Conservation (phyloP, 2,329 filamentous ascomycete species). For the Diaporthe longicolla region DNA sequence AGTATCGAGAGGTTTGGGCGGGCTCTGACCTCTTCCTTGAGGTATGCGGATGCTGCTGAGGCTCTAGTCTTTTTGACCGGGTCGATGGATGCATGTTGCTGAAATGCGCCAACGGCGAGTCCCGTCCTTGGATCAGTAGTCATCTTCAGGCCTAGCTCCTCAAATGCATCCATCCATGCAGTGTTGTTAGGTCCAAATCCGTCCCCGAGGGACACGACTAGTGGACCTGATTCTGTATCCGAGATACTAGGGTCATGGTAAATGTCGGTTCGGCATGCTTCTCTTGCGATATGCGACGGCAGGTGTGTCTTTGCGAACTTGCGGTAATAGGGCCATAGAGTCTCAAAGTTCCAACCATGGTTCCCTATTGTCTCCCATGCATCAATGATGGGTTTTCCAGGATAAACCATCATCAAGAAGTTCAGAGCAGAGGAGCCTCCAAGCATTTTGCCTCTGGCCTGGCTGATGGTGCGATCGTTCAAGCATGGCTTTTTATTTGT, state of each 20-base stretch:
- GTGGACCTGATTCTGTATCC: slow-evolving; percentile 50
- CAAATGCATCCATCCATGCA: slow-evolving; percentile 56
- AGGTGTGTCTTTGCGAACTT: slow-evolving; percentile 52
- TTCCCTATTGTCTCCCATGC: slow-evolving; percentile 49
- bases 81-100: slow-evolving; percentile 39
- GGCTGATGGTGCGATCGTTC: slow-evolving; percentile 51
- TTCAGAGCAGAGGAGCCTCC: slow-evolving; percentile 51
- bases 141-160: slow-evolving; percentile 39
- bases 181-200: slow-evolving; percentile 51
- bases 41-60: slow-evolving; percentile 39
- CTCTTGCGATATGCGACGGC: background rate
- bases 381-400: slow-evolving; percentile 47
- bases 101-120: slow-evolving; percentile 30
- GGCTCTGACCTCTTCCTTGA: slow-evolving; percentile 33
- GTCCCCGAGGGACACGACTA: slow-evolving; percentile 54
- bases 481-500: slow-evolving; percentile 45
- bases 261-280: background rate
- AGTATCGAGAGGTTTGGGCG: slow-evolving; percentile 41
- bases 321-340: slow-evolving; percentile 51
- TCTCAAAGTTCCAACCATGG: slow-evolving; percentile 47
- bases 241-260: slow-evolving; percentile 24
- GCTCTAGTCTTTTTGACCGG: slow-evolving; percentile 37
- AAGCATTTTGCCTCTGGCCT: slow-evolving; percentile 51
- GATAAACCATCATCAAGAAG: slow-evolving; percentile 48
- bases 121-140: slow-evolving; percentile 35